Evolutionary conservation across 2,329 filamentous ascomycete species (phyloP).

Genomic region (Fonsecaea pedrosoi): DNA sequence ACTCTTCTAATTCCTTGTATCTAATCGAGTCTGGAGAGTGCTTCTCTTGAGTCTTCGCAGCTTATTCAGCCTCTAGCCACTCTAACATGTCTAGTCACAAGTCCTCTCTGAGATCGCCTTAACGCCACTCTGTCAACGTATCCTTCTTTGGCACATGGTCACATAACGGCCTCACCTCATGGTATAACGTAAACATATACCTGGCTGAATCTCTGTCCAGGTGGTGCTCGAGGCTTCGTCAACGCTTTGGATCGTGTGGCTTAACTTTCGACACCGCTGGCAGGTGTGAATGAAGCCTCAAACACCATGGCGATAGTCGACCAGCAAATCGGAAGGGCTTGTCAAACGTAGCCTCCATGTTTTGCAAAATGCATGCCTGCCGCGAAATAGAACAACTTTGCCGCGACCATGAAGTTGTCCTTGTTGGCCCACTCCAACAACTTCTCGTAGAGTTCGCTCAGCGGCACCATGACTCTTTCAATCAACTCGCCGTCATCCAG

Average conservation of each 20-base stretch:
- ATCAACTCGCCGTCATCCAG: constrained; percentile 69
- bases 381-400: constrained; percentile 35
- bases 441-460: constrained; percentile 63
- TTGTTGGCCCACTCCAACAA: constrained; percentile 43
- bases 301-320: not conserved
- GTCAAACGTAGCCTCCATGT: constrained; percentile 25
- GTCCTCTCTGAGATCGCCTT: not conserved
- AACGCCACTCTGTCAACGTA: not conserved
- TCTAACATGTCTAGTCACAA: not conserved
- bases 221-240: not conserved
- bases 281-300: not conserved
- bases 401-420: constrained; percentile 35
- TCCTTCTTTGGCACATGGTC: not conserved
- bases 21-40: not conserved
- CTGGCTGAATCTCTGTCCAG: not conserved
- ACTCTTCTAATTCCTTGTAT: not conserved
- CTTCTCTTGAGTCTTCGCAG: not conserved
- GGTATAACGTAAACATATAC: not conserved
- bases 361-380: constrained; percentile 36
- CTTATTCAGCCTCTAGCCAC: not conserved
- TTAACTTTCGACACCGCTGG: not conserved
- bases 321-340: not conserved
- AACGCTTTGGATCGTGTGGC: not conserved
- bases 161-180: not conserved
- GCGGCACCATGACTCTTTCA: constrained; percentile 64